These are phyloP conservation scores for Seiridium cupressi DNA, from an alignment of 2,329 filamentous ascomycete species.

Conservation along the genomic window DNA sequence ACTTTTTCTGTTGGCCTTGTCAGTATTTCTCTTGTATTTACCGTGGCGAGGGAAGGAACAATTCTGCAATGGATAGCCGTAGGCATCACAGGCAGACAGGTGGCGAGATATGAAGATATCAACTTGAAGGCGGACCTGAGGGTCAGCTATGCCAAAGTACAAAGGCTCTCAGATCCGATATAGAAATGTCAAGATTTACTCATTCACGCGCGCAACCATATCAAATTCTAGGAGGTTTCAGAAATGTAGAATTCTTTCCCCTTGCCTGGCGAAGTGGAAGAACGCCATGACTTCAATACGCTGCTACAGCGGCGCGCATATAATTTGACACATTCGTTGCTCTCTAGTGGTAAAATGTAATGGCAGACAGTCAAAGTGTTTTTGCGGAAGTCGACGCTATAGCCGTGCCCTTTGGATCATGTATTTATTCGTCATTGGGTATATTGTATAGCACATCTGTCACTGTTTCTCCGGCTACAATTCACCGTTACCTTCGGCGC, in stretches of 20 bases:
- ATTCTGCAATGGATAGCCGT: slow-evolving; percentile 1
- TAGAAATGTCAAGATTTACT: too few relatives aligned
- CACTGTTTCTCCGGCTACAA: slow-evolving; percentile 1
- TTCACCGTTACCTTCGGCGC: slow-evolving; percentile 20
- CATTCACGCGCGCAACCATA: too few relatives aligned
- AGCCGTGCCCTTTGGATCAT: not conserved
- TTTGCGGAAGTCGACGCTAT: too few relatives aligned
- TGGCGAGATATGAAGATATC: not conserved
- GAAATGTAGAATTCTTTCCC: too few relatives aligned
- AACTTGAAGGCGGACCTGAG: not conserved
- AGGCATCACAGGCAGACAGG: not conserved
- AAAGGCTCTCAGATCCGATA: not conserved
- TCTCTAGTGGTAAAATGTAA: too few relatives aligned
- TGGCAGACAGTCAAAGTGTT: too few relatives aligned
- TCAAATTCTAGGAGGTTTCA: too few relatives aligned
- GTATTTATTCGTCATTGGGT: not conserved
- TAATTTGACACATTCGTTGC: too few relatives aligned
- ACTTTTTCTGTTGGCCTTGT: not conserved
- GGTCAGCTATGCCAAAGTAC: not conserved
- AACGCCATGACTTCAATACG: too few relatives aligned
- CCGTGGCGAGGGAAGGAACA: slow-evolving; percentile 9
- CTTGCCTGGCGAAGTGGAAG: too few relatives aligned
- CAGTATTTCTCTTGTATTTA: slow-evolving; percentile 8
- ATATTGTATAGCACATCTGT: not conserved
- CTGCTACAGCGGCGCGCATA: too few relatives aligned